Evolutionary conservation across 2,329 filamentous ascomycete species (phyloP).

Genomic region (Pestalotiopsis sp.): DNA sequence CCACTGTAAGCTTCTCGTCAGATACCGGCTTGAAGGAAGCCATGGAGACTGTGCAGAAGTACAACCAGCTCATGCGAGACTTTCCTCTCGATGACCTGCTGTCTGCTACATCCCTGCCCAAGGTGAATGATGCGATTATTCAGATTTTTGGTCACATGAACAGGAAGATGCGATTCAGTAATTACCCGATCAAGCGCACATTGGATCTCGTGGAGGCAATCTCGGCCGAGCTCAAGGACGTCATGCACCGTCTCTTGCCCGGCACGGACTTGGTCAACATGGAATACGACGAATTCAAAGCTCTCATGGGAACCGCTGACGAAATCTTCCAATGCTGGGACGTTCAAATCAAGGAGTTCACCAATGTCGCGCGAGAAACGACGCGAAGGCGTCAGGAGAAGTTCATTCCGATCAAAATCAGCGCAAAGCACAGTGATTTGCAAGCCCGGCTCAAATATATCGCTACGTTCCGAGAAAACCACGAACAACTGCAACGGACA

Average conservation of each 20-base stretch:
- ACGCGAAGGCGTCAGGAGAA: conserved; percentile 93
- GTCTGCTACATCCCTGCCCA: conserved; percentile 85
- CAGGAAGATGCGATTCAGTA: conserved; percentile 95
- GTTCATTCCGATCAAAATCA: conserved; percentile 98
- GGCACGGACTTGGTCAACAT: conserved; percentile 89
- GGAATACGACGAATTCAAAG: conserved; percentile 87
- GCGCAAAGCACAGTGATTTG: conserved; percentile 82
- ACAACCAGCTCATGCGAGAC: conserved; percentile 98
- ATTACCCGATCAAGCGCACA: conserved; percentile 90
- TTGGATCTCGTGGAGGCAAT: conserved; percentile 96
- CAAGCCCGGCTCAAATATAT: conserved; percentile 94
- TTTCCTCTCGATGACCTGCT: conserved; percentile 95
- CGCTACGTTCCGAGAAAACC: conserved; percentile 90
- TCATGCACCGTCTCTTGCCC: conserved; percentile 82
- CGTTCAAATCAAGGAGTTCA: conserved; percentile 95
- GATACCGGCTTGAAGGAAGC: conserved; percentile 97
- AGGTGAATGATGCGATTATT: conserved; percentile 85
- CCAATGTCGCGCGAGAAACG: conserved; percentile 93
- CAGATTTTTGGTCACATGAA: conserved; percentile 94
- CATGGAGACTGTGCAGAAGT: conserved; percentile 95
- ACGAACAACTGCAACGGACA: conserved; percentile 94
- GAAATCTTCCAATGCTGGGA: conserved; percentile 93
- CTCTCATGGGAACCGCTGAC: conserved; percentile 81
- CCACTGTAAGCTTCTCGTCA: conserved; percentile 93
- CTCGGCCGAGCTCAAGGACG: conserved; percentile 86